Evolutionary conservation across 2,329 filamentous ascomycete genomes (phyloP), one percentile per base, ranked within the genome.

Genomic region (Calycina herbarum): DNA sequence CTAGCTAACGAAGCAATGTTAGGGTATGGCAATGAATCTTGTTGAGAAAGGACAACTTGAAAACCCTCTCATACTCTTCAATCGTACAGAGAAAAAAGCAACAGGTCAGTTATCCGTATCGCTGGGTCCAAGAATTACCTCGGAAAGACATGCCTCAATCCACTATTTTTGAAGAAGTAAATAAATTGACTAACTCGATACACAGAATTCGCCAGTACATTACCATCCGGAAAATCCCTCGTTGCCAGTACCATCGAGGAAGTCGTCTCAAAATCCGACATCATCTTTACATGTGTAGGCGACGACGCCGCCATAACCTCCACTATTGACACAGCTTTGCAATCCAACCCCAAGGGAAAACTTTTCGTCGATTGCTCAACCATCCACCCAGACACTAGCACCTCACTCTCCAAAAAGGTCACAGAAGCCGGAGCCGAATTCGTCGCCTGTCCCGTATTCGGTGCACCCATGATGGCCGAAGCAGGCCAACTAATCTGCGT

Each of bases 351-450:
- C 20, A 82, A 82, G 33, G 88, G 86, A 67, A 97, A 96, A 79
- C 81, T 95, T 17, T 89, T 97, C 70, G 85, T 96, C 38, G 93
- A 97, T 75, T 94, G 90, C 82, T 95, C 92, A 3, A 97, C 93
- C 31, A 86, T 97, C 42, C 91, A 95, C 77, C 93, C 94, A 0
- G 89, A 94, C 64, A 93, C 91, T 3, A 91, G 91, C 1, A 85
- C 91, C 67, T 82, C 82, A 31, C 78, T 92, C 2, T 88, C 88
- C 31, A 81, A 86, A 70, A 81, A 78, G 31, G 80, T 90, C 66
- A 80, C 80, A 13, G 82, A 76, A 1, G 82, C 82, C 29, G 90
- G 90, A 5, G 92, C 85, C 2, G 82, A 88, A 48, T 96, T 96
- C 74, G 86, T 96, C 20, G 90, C 91, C 0, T 87, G 85, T 72